phyloP scores from a whole-genome alignment of 257 asterid species.

The Ligustrum vulgare region DNA sequence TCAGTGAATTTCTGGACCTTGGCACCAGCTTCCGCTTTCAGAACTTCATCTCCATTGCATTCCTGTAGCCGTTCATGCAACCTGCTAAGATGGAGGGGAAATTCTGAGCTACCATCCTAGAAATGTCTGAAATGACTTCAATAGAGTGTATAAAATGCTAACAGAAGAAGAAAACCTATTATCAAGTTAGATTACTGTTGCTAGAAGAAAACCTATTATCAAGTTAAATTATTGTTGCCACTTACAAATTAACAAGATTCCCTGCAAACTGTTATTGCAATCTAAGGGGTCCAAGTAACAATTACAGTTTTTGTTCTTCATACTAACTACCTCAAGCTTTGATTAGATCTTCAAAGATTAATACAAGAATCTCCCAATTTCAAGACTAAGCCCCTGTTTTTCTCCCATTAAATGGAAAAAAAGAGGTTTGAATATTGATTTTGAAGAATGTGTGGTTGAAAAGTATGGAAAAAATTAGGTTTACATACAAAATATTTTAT shows the following conservation, averaged over 20 bases:
- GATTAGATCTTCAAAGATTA: conserved; percentile 7
- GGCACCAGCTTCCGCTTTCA: conserved; percentile 98
- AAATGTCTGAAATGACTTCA: neutral
- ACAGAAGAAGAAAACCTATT: neutral
- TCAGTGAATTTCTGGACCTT: conserved; percentile 98
- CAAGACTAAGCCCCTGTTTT: neutral
- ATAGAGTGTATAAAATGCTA: neutral
- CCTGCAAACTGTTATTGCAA: conserved; percentile 15
- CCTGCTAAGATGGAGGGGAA: conserved; percentile 45
- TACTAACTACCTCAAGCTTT: neutral
- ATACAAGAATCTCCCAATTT: conserved; percentile 8
- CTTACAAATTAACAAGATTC: conserved; percentile 4
- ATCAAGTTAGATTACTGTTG: neutral
- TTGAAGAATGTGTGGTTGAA: no score
- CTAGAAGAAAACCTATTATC: neutral
- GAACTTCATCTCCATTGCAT: conserved; percentile 90
- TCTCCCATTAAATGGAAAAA: no score
- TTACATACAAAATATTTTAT: no score
- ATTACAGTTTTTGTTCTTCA: conserved; percentile 9
- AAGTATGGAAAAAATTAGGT: no score
- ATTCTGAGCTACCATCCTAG: conserved; percentile 18
- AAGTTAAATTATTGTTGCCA: neutral
- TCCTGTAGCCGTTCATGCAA: conserved; percentile 93
- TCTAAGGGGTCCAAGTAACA: conserved; percentile 7
- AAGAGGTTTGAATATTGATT: no score